Conservation (phyloP, 2,329 filamentous ascomycete genomes). For the Sporothrix mexicana region DNA sequence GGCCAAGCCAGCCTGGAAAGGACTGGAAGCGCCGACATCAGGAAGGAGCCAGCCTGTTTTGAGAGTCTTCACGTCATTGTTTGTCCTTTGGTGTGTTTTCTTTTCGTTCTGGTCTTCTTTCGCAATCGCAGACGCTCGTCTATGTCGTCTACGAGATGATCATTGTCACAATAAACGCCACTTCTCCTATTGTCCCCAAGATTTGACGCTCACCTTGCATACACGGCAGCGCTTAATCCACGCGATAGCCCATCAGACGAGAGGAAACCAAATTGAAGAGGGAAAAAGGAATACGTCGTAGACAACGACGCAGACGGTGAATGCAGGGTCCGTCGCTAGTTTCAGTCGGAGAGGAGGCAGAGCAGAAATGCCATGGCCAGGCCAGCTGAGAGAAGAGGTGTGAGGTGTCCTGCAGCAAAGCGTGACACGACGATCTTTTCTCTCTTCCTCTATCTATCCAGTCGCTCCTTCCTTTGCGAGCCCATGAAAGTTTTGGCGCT, state of each 20-base stretch:
- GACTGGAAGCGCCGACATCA: constrained; percentile 5
- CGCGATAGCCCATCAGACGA: neutral
- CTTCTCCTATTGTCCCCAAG: neutral
- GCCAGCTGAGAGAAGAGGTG: neutral
- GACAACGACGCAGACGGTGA: constrained; percentile 5
- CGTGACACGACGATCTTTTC: constrained; percentile 1
- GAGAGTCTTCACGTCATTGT: neutral
- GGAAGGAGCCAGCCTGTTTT: neutral
- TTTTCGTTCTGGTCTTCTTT: neutral
- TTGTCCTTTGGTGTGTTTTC: neutral
- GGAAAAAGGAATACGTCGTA: neutral
- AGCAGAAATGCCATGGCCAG: neutral
- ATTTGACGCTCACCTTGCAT: constrained; percentile 20
- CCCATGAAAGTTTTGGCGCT: neutral
- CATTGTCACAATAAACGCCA: constrained; percentile 7
- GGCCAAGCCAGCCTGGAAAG: neutral
- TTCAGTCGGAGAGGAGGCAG: neutral
- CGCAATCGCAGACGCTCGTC: neutral
- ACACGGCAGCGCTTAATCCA: constrained; percentile 11
- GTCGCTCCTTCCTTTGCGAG: neutral
- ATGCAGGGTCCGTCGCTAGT: constrained; percentile 18
- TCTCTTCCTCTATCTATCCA: neutral
- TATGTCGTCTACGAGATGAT: neutral
- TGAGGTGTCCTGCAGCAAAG: neutral
- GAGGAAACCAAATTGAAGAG: neutral